Conservation (phyloP, 2,329 filamentous ascomycete genomes). For the Botrytis medusae region DNA sequence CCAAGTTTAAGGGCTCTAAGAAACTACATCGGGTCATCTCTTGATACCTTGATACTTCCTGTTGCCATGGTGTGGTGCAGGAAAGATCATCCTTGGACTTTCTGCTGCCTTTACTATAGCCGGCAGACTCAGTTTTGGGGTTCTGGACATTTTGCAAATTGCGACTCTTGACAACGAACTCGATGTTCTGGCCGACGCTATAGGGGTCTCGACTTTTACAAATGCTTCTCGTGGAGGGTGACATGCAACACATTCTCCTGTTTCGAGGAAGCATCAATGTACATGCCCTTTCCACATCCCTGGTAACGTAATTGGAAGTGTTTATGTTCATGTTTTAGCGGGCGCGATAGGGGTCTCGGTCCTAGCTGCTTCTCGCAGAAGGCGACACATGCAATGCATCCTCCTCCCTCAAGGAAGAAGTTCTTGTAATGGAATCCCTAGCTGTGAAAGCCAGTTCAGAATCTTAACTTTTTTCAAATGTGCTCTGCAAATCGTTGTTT, state of each 20-base stretch:
- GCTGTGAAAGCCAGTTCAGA: background rate
- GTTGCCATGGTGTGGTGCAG: background rate
- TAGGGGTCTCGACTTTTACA: background rate
- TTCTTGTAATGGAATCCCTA: background rate
- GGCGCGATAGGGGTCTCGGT: too few species aligned
- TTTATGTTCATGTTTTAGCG: too few species aligned
- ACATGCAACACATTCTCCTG: background rate
- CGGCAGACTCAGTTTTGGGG: background rate
- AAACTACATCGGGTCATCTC: background rate
- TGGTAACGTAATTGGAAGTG: too few species aligned
- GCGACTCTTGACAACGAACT: background rate
- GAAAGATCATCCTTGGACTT: background rate
- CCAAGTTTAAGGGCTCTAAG: background rate
- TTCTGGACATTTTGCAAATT: accelerated
- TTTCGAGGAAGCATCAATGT: too few species aligned
- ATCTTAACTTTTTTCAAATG: background rate
- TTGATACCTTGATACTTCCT: background rate
- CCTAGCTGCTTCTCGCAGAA: too few species aligned
- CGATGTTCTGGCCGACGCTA: background rate
- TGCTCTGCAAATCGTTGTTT: background rate
- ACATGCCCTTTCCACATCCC: too few species aligned
- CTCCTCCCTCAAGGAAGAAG: background rate
- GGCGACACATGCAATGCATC: too few species aligned
- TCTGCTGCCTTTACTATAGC: background rate
- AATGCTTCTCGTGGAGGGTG: background rate